Evolutionary conservation across 2,329 filamentous ascomycete genomes (phyloP).

Genomic region (Aspergillus puulaauensis): DNA sequence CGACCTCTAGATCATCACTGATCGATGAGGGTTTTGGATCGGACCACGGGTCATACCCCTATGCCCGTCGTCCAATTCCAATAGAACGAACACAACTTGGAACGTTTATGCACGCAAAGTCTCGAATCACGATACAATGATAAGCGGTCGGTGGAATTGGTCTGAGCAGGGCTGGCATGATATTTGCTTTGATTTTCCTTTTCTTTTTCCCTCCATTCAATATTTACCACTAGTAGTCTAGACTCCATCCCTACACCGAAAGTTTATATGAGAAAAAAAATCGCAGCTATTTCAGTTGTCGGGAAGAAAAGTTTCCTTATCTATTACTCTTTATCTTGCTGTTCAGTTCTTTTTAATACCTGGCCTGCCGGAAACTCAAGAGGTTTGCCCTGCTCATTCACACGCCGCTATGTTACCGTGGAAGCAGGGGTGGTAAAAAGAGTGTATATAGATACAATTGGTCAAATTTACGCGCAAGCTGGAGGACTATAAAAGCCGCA

Average conservation of each 20-base stretch:
- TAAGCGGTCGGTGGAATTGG: constrained; percentile 31
- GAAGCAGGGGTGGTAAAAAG: too few species aligned
- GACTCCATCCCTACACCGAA: constrained; percentile 19
- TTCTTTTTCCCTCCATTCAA: constrained; percentile 18
- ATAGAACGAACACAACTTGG: constrained; percentile 14
- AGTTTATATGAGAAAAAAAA: constrained; percentile 25
- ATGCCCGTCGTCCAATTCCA: constrained; percentile 11
- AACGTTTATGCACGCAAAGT: constrained; percentile 24
- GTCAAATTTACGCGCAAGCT: too few species aligned
- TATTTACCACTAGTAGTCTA: constrained; percentile 29
- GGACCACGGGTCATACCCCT: constrained; percentile 3
- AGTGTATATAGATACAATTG: too few species aligned
- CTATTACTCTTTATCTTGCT: background rate
- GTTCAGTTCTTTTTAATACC: background rate
- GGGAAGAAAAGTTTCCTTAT: constrained; percentile 13
- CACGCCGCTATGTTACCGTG: too few species aligned
- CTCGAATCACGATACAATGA: constrained; percentile 39
- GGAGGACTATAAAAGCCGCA: too few species aligned
- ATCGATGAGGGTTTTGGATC: constrained; percentile 12
- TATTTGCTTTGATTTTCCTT: constrained; percentile 28
- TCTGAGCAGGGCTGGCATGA: constrained; percentile 34
- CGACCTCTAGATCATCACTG: constrained; percentile 43
- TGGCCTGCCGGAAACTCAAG: too few species aligned
- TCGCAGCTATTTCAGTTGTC: constrained; percentile 15
- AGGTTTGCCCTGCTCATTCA: too few species aligned